Percentiles rank a stretch among this genome's conserved stretches.
These are phyloP conservation scores for Argentina anserina DNA, from an alignment of 306 rosid species.

Conservation along the genomic window DNA sequence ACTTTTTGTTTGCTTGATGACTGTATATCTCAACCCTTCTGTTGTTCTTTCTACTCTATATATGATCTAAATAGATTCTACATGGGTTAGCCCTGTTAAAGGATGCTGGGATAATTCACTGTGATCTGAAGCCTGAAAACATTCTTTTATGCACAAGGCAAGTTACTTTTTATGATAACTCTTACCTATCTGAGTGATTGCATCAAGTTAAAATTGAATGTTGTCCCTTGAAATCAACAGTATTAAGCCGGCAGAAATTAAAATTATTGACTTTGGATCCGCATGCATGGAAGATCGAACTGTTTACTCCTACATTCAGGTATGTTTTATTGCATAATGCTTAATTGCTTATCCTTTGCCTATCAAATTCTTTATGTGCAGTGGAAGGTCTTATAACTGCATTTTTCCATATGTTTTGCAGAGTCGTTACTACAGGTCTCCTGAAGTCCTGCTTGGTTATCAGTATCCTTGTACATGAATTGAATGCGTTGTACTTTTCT, in stretches of 20 bases:
- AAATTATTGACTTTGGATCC: slow-evolving; percentile 97
- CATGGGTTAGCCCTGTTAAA: slow-evolving; percentile 80
- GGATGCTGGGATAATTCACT: slow-evolving; percentile 97
- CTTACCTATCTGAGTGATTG: slow-evolving; percentile 15
- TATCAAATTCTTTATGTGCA: slow-evolving; percentile 20
- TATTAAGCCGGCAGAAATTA: slow-evolving; percentile 86
- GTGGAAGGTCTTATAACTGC: slow-evolving; percentile 22
- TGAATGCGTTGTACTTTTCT: slow-evolving; percentile 6
- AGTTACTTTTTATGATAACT: slow-evolving; percentile 34
- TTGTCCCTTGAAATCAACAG: slow-evolving; percentile 39
- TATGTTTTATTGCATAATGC: slow-evolving; percentile 22
- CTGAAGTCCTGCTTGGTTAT: slow-evolving; percentile 98
- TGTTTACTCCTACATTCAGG: slow-evolving; percentile 99
- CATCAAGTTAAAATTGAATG: slow-evolving; percentile 30
- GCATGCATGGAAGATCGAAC: slow-evolving; percentile 99
- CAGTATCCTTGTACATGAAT: slow-evolving; percentile 76
- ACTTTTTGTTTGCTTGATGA: slow-evolving; percentile 3
- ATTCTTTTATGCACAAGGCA: slow-evolving; percentile 89
- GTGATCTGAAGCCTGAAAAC: slow-evolving; percentile 99
- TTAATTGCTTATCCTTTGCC: slow-evolving; percentile 1
- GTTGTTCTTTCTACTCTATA: slow-evolving; percentile 4
- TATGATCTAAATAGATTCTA: slow-evolving; percentile 55
- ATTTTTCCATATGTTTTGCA: slow-evolving; percentile 42
- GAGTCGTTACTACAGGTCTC: slow-evolving; percentile 98
- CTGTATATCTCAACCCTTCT: slow-evolving; percentile 24